Conservation (phyloP, 2,329 filamentous ascomycete genomes). For the Aspergillus unguis region DNA sequence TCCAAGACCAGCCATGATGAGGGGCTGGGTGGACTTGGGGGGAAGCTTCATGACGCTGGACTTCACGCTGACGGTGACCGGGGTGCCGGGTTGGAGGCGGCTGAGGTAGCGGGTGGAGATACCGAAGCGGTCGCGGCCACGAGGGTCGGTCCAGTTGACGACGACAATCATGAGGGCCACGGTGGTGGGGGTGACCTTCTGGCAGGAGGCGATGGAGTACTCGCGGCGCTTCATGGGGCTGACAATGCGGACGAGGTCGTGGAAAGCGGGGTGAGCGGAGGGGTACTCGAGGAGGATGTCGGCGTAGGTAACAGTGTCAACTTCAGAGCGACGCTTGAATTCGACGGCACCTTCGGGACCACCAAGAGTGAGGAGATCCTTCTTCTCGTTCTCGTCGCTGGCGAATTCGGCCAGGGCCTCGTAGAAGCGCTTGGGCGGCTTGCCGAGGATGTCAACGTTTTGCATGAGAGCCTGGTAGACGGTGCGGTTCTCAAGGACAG, state of each 20-base stretch:
- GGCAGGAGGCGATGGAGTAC: constrained; percentile 98
- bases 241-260: constrained; percentile 84
- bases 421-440: constrained; percentile 97
- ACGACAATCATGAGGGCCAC: constrained; percentile 96
- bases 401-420: constrained; percentile 86
- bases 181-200: constrained; percentile 85
- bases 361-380: constrained; percentile 71
- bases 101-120: constrained; percentile 91
- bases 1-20: constrained; percentile 99
- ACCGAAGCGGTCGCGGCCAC: constrained; percentile 83
- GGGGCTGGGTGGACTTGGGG: constrained; percentile 75
- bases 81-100: constrained; percentile 67
- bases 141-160: constrained; percentile 88
- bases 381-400: constrained; percentile 75
- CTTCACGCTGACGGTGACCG: constrained; percentile 91
- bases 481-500: constrained; percentile 78
- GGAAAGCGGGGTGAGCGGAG: constrained; percentile 83
- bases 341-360: constrained; percentile 77
- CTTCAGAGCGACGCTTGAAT: constrained; percentile 87
- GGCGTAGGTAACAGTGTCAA: constrained; percentile 86
- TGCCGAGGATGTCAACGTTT: constrained; percentile 94
- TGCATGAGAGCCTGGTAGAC: constrained; percentile 88
- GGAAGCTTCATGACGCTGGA: constrained; percentile 99
- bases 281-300: constrained; percentile 86
- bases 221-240: constrained; percentile 91